Evolutionary conservation across 2,329 filamentous ascomycete species (phyloP), one percentile per base, ranked within the genome.

Genomic region (Esteya vermicola): DNA sequence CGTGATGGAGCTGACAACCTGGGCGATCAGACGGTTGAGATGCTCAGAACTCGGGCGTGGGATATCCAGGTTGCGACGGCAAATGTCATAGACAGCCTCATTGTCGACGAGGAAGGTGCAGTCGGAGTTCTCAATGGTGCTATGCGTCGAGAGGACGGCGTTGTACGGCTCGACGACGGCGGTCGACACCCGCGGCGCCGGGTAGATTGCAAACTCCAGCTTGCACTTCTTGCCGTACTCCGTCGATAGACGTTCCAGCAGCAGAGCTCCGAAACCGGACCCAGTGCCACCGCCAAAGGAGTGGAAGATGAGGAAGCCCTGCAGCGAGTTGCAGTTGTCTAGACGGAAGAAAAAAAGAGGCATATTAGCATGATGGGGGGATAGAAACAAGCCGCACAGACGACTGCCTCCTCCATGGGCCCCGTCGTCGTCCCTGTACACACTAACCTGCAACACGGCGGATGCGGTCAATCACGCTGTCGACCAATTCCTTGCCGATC

Each of bases 151-250:
- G 47, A 83, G 66, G 43, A 82, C 77, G 45, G 78, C 76, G 52
- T 83, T 83, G 67, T 83, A 83, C 23, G 78, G 78, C 67, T 82
- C 78, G 41, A 82, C 78, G 42, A 82, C 76, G 32, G 78, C 74
- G 30, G 77, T 81, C 33, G 78, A 79, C 47, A 79, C 74, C 44
- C 75, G 74, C 45, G 78, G 78, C 40, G 78, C 72, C 48, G 78
- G 78, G 65, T 82, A 82, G 45, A 82, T 73, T 52, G 76, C 71
- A 54, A 83, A 81, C 60, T 82, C 78, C 45, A 82, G 76, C 72
- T 82, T 83, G 61, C 70, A 78, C 70, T 82, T 82, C 70, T 82
- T 82, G 63, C 75, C 76, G 52, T 78, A 83, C 60, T 82, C 78
- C 50, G 73, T 75, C n/a, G 78, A 71, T 41, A 83, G 75, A 48